These are phyloP conservation scores for Aureobasidium sp. DNA, from an alignment of 2,329 filamentous ascomycete genomes.

Conservation along the genomic window DNA sequence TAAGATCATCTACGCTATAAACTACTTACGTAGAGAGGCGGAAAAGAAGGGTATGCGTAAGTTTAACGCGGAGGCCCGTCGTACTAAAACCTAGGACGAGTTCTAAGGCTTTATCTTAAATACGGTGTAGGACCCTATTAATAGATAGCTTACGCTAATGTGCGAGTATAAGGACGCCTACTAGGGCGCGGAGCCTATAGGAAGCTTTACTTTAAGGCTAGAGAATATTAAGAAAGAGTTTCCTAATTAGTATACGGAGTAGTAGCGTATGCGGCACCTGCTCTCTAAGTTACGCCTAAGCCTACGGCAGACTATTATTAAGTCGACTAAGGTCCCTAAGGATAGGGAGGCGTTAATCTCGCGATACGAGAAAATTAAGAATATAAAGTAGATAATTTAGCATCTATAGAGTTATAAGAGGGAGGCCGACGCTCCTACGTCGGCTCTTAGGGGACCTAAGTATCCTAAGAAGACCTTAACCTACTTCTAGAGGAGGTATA, in stretches of 20 bases:
- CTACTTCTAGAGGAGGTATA: too few species aligned
- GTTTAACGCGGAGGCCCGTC: background rate
- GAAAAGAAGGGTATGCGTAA: background rate
- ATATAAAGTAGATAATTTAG: background rate
- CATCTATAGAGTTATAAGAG: background rate
- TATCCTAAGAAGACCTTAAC: background rate
- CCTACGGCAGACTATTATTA: background rate
- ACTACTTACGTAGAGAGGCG: background rate
- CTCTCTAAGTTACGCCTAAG: background rate
- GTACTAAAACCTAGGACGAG: background rate
- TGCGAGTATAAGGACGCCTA: background rate
- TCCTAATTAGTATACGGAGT: background rate
- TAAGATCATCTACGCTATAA: background rate
- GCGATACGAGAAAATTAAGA: background rate
- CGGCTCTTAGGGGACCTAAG: background rate
- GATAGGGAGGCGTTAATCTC: background rate
- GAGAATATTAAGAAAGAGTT: background rate
- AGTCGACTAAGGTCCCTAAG: background rate
- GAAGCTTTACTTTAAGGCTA: background rate
- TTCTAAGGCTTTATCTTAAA: background rate
- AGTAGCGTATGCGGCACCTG: background rate
- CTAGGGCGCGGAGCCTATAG: background rate
- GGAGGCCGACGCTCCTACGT: background rate
- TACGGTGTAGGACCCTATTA: background rate
- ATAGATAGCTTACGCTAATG: background rate